A percentile compares a stretch with the other conserved stretches of the same genome.
These are phyloP conservation scores for Tylopilus intermedius DNA, from an alignment of 768 basidiomycete genomes.

Conservation along the genomic window DNA sequence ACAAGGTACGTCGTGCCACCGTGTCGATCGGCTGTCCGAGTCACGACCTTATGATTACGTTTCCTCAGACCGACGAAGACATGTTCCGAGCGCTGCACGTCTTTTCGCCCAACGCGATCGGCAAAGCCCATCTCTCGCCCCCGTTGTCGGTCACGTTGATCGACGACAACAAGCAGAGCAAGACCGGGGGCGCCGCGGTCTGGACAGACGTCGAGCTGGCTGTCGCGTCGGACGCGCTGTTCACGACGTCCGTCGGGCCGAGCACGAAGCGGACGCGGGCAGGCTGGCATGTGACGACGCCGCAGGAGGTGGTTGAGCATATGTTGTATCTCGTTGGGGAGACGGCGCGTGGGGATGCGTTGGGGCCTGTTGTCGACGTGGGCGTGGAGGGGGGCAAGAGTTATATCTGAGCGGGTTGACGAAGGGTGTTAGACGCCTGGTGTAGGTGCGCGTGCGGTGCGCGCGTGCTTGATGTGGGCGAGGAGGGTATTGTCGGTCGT, in stretches of 20 bases:
- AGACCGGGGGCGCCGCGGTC: conserved; percentile 8
- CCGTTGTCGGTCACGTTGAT: conserved; percentile 49
- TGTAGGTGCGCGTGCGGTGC: background rate
- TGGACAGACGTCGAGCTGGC: conserved; percentile 52
- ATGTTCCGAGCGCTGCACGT: conserved; percentile 91
- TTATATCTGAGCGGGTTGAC: conserved; percentile 19
- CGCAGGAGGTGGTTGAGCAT: conserved; percentile 80
- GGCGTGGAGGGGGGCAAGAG: conserved; percentile 13
- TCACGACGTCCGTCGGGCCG: conserved; percentile 92
- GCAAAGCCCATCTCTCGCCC: conserved; percentile 46
- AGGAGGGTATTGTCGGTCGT: background rate
- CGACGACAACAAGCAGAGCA: conserved; percentile 8
- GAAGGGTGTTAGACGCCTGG: background rate
- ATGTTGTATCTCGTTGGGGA: conserved; percentile 60
- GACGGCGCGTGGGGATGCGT: background rate
- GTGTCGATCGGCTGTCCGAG: background rate
- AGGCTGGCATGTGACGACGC: conserved; percentile 87
- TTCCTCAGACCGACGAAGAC: conserved; percentile 81
- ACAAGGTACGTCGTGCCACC: conserved; percentile 59
- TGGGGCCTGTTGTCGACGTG: background rate
- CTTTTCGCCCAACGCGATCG: conserved; percentile 40
- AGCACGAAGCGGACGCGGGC: conserved; percentile 86
- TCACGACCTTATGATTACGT: background rate
- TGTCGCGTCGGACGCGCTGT: conserved; percentile 66
- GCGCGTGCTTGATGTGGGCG: background rate